Base-by-base conservation (phyloP, 2,329 filamentous ascomycete species). In the Claviceps maximensis region DNA sequence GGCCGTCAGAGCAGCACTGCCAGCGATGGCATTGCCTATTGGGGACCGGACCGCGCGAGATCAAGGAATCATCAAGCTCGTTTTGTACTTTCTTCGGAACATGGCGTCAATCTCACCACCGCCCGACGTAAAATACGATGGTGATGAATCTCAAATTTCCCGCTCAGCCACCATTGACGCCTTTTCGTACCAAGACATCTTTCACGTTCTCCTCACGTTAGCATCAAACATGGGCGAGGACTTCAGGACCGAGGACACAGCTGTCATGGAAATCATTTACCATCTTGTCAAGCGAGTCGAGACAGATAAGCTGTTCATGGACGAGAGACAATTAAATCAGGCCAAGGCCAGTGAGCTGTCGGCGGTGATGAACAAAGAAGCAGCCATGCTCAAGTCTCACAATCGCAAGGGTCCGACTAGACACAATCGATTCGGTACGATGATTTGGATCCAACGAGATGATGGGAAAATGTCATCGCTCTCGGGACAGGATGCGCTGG, bases 171-270 rank as follows among this genome's bases (percentile, higher is more conserved):
- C 88, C 0, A 90, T 97, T 56, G 87, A 94, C 61, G 86, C 87
- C 1, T 95, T 96, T 61, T 82, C 91, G 40, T 83, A 85, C 58
- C 93, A 98, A 67, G 90, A 96, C 65, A 87, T 95, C 23, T 87
- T 97, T 60, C 81, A 88, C 52, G 76, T 94, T 2, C 70, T 98
- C 23, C 73, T 97, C 51, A 95, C 89, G 0, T 74, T 98, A 48
- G 86, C 89, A 13, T 96, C 90, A 2, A 94, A 91, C 57, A 91
- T 96, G 73, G 88, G 87, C 36, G 89, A 96, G 42, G 91, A 97
- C 61, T 98, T 96, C 66, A 83, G 85, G 56, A 82, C 83, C 17
- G 89, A 97, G 60, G 91, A 97, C 63, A 83, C 91, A 2, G 78
- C 89, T n/a, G 69, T 96, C 23, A 80, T 98, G 70, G 93, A 98